A percentile compares a stretch with the other conserved stretches of the same genome.
Evolutionary conservation across 805 yeast species (phyloP).

Genomic region (Candida adriatica): DNA sequence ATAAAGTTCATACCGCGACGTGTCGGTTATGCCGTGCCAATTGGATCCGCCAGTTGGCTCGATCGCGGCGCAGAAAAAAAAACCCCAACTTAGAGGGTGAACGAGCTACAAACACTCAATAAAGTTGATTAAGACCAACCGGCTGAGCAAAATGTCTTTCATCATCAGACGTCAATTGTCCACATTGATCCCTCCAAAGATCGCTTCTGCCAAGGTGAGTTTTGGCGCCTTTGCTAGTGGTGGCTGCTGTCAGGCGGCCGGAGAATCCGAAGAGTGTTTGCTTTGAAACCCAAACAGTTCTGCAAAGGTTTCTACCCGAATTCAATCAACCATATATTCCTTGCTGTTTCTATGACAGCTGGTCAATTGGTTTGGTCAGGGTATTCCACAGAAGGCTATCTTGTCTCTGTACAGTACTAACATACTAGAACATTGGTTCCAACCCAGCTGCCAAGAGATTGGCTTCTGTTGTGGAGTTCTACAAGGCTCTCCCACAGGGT

Average conservation of each 20-base stretch:
- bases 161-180: slow-evolving; percentile 89
- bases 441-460: slow-evolving; percentile 97
- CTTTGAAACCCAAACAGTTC: background rate
- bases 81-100: slow-evolving; percentile 3
- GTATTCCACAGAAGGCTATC: too few species aligned
- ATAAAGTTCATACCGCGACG: slow-evolving; percentile 7
- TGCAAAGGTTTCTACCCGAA: background rate
- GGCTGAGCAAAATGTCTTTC: slow-evolving; percentile 53
- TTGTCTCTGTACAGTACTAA: too few species aligned
- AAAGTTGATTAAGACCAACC: background rate
- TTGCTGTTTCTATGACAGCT: background rate
- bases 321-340: background rate
- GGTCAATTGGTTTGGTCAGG: too few species aligned
- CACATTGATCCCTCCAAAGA: slow-evolving; percentile 97
- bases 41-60: slow-evolving; percentile 6
- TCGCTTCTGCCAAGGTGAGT: slow-evolving; percentile 89
- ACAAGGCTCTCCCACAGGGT: slow-evolving; percentile 94
- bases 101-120: background rate
- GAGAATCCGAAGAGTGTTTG: background rate
- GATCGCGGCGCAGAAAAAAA: slow-evolving; percentile 3
- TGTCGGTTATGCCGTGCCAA: slow-evolving; percentile 14
- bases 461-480: slow-evolving; percentile 90
- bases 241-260: too few species aligned
- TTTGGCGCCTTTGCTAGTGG: too few species aligned
- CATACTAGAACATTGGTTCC: slow-evolving; percentile 71